Base-by-base conservation (phyloP, 371 early-diverging fungal genomes). In the Actinomortierella wolfii region DNA sequence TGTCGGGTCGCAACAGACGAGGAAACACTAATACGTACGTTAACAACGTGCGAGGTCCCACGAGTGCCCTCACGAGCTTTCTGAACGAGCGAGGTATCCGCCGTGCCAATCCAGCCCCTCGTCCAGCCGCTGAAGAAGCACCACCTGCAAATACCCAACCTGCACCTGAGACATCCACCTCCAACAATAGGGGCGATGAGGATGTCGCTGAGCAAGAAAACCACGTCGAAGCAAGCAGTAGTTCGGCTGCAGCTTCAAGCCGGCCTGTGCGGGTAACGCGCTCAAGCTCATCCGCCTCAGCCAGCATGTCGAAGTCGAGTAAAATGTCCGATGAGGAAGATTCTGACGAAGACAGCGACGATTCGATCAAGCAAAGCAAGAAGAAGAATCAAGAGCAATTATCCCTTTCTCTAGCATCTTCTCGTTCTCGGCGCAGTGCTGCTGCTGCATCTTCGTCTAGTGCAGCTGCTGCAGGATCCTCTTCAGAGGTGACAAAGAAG, bases 1-100 rank as follows among this genome's bases (percentile, higher is more conserved):
- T 34, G 34, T 34, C 34, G 11, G 34, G 34, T 34, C 34, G 34
- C 34, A 34, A 34, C 34, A 34, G 34, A 34, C 34, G 34, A 34
- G 34, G 34, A 34, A 34, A 34, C 34, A 34, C 34, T 6, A 34
- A 34, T 11, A 73, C 73, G 24, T 73, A 26, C 18, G 73, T 73
- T 51, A 86, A 87, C 69, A 77, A 80, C 59, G 79, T 88, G 0
- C 61, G 85, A 24, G 89, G 91, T 0, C 89, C 91, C 3, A 82
- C 89, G 11, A 88, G 89, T 51, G 91, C 91, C 29, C 76, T 91
- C 28, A 84, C 82, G 29, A 87, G 86, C 46, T 90, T 90, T 51
- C 64, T 91, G 39, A 78, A 89, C 77, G 92, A 92, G 67, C 81
- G 86, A 56, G 89, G 89, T 21, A 92, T 92, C 76, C 61, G 76